Evolutionary conservation across 352 stramenopile genomes (phyloP).

Genomic region (Pelagophyceae sp.): DNA sequence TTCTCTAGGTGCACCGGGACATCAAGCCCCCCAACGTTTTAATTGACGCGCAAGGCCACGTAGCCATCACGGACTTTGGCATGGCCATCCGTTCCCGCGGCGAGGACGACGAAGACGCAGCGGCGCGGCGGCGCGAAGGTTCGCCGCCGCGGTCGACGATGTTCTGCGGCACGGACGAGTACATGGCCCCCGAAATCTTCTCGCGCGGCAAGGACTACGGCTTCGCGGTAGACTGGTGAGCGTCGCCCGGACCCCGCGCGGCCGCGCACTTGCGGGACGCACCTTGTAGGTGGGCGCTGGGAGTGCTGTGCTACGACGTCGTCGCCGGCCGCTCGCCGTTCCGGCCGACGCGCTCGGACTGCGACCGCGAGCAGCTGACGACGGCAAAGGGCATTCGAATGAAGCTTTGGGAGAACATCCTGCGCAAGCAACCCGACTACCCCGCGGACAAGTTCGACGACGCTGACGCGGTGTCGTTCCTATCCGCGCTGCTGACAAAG

Average conservation of each 20-base stretch:
- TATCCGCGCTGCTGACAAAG: neutral
- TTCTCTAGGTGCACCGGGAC: constrained; percentile 27
- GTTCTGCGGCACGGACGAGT: constrained; percentile 24
- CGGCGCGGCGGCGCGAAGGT: neutral
- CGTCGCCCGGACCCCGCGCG: too few relatives aligned
- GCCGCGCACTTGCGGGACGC: too few relatives aligned
- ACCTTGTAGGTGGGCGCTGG: constrained; percentile 72
- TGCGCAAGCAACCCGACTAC: neutral
- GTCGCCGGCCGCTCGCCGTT: constrained; percentile 70
- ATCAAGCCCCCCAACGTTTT: constrained; percentile 29
- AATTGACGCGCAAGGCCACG: constrained; percentile 22
- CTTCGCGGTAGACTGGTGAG: constrained; percentile 66
- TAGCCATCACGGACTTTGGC: constrained; percentile 57
- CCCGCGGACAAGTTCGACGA: neutral
- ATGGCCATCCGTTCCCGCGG: constrained; percentile 41
- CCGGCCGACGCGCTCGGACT: neutral
- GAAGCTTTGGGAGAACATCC: neutral
- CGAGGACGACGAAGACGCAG: neutral
- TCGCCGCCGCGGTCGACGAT: neutral
- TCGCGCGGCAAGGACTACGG: constrained; percentile 21
- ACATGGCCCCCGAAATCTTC: constrained; percentile 25
- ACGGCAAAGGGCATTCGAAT: neutral
- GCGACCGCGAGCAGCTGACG: neutral
- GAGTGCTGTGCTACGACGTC: constrained; percentile 75
- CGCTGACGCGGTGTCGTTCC: neutral